A percentile compares a stretch with the other conserved stretches of the same genome.
Evolutionary conservation across 2,329 filamentous ascomycete genomes (phyloP).

Genomic region (Aspergillaceae sp.): DNA sequence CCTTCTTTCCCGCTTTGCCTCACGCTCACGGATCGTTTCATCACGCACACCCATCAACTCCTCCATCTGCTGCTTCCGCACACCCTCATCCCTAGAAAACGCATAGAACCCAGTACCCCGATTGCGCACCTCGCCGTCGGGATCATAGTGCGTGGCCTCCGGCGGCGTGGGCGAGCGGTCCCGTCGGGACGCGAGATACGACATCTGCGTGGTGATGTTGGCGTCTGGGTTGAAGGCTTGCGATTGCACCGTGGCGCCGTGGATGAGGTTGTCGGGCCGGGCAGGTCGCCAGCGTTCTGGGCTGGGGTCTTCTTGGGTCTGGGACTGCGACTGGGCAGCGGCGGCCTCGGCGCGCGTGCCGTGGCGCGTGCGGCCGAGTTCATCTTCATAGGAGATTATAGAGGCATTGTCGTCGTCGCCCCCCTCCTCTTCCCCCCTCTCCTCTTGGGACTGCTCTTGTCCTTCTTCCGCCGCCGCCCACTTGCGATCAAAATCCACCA

Average conservation of each 20-base stretch:
- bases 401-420: conserved; percentile 46
- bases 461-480: conserved; percentile 64
- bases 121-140: conserved; percentile 69
- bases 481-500: conserved; percentile 93
- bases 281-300: conserved; percentile 37
- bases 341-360: conserved; percentile 63
- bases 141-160: conserved; percentile 75
- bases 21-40: conserved; percentile 58
- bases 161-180: conserved; percentile 76
- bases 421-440: conserved; percentile 23
- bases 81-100: conserved; percentile 68
- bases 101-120: conserved; percentile 89
- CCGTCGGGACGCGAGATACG: conserved; percentile 64
- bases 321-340: conserved; percentile 48
- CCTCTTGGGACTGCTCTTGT: conserved; percentile 24
- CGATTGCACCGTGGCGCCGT: conserved; percentile 75
- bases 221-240: conserved; percentile 73
- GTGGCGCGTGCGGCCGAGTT: conserved; percentile 74
- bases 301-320: conserved; percentile 16
- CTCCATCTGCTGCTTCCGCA: conserved; percentile 64
- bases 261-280: conserved; percentile 62
- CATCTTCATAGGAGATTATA: conserved; percentile 79
- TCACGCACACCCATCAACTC: conserved; percentile 57
- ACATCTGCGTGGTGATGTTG: conserved; percentile 59
- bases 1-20: conserved; percentile 48